phyloP scores from a whole-genome alignment of 768 basidiomycete genomes.

The Trametes maxima region DNA sequence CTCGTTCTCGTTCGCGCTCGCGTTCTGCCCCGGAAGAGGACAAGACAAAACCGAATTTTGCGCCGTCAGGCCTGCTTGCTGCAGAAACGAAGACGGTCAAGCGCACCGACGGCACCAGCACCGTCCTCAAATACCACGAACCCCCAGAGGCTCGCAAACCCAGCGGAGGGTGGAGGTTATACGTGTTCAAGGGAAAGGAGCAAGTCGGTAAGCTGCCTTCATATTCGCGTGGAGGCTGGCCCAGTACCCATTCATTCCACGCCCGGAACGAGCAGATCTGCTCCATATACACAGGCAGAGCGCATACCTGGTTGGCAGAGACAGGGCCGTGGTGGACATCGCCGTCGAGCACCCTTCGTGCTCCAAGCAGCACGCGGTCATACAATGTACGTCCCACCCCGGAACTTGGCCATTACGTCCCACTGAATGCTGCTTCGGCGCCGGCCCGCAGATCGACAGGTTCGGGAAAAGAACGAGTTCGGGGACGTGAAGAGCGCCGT shows the following conservation, averaged over 20 bases:
- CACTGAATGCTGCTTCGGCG: constrained; percentile 9
- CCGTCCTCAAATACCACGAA: constrained; percentile 96
- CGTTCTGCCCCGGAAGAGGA: constrained; percentile 49
- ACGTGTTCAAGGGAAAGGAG: constrained; percentile 95
- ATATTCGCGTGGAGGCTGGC: background rate
- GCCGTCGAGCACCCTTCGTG: constrained; percentile 94
- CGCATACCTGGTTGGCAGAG: constrained; percentile 91
- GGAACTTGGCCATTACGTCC: background rate
- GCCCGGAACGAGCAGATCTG: constrained; percentile 55
- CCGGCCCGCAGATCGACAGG: constrained; percentile 64
- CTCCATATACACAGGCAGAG: constrained; percentile 94
- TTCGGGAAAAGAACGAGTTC: constrained; percentile 86
- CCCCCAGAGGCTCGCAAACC: constrained; percentile 98
- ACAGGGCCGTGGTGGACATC: constrained; percentile 84
- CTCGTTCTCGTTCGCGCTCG: constrained; percentile 39
- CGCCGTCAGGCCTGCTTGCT: constrained; percentile 85
- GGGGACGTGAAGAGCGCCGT: constrained; percentile 75
- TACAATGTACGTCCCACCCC: constrained; percentile 70
- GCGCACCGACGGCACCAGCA: constrained; percentile 70
- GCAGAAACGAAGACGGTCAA: constrained; percentile 94
- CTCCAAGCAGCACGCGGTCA: constrained; percentile 97
- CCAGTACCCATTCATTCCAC: background rate
- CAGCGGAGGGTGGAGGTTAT: constrained; percentile 85
- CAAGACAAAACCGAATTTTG: constrained; percentile 89
- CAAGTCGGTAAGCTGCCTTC: constrained; percentile 74